Conservation (phyloP, 192 early-diverging fungal genomes). For the Coemansia sp. region DNA sequence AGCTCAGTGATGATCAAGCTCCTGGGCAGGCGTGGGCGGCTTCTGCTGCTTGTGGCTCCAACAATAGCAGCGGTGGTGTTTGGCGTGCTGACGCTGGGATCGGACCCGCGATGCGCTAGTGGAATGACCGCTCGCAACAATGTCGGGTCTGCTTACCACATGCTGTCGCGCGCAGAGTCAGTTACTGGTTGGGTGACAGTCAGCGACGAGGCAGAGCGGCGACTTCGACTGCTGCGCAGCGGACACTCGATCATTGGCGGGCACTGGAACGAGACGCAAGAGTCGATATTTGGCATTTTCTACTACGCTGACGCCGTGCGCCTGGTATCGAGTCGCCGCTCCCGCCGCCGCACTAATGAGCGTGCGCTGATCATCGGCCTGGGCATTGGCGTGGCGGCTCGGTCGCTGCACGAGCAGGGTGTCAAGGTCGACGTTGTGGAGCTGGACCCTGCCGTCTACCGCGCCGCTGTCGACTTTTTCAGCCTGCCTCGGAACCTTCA, state of each 20-base stretch:
- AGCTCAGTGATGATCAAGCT: constrained; percentile 40
- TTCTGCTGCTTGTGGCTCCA: constrained; percentile 8
- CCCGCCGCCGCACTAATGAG: constrained; percentile 24
- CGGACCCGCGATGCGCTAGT: constrained; percentile 59
- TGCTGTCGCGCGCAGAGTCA: constrained; percentile 77
- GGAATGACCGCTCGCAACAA: constrained; percentile 50
- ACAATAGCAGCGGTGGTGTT: background rate
- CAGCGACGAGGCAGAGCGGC: constrained; percentile 57
- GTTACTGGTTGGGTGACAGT: constrained; percentile 82
- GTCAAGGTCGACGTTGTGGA: constrained; percentile 82
- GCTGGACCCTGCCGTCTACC: constrained; percentile 76
- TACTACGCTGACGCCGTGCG: constrained; percentile 82
- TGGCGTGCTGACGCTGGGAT: constrained; percentile 24
- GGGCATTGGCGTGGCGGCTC: constrained; percentile 79
- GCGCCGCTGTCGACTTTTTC: constrained; percentile 73
- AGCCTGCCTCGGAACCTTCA: constrained; percentile 58
- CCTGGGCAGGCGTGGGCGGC: constrained; percentile 2
- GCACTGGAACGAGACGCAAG: constrained; percentile 64
- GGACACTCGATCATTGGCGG: constrained; percentile 91
- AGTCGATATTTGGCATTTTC: constrained; percentile 81
- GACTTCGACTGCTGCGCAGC: constrained; percentile 75
- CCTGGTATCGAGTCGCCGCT: constrained; percentile 38
- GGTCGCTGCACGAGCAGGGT: constrained; percentile 62
- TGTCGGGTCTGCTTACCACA: constrained; percentile 27
- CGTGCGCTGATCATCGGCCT: constrained; percentile 68